Conservation (phyloP, 1,284 basidiomycete genomes). For the Abortiporus biennis region DNA sequence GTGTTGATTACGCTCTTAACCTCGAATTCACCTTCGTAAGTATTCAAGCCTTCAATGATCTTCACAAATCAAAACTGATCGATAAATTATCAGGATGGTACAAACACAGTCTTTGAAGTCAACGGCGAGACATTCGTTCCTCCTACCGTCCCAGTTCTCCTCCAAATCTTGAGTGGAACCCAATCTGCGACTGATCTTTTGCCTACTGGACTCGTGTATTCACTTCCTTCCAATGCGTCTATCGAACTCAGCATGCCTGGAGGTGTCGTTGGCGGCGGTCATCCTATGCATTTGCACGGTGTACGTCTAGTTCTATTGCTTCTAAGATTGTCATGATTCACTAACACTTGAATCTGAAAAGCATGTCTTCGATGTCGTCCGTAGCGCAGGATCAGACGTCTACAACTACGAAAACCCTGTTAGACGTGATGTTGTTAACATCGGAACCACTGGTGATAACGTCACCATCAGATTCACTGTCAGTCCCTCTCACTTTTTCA, state of each 20-base stretch:
- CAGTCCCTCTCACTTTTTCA: neutral
- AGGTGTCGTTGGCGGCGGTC: constrained; percentile 25
- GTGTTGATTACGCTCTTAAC: constrained; percentile 24
- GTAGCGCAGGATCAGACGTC: constrained; percentile 17
- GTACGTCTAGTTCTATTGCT: constrained; percentile 16
- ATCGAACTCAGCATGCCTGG: constrained; percentile 32
- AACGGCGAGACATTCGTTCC: constrained; percentile 21
- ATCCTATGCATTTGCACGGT: constrained; percentile 37
- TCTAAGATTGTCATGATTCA: neutral
- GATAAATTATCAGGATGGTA: constrained; percentile 16
- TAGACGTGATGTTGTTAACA: constrained; percentile 25
- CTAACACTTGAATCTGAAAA: neutral
- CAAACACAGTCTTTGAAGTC: constrained; percentile 14
- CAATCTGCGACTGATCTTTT: constrained; percentile 23
- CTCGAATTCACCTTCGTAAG: constrained; percentile 22
- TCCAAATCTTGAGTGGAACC: constrained; percentile 31
- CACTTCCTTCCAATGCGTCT: constrained; percentile 22
- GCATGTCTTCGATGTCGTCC: constrained; percentile 23
- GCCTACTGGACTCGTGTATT: constrained; percentile 27
- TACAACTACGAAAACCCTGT: constrained; percentile 28
- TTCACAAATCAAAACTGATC: neutral
- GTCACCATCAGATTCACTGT: constrained; percentile 25
- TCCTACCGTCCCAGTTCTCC: constrained; percentile 28
- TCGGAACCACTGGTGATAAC: constrained; percentile 23
- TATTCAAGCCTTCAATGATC: neutral